Evolutionary conservation across 768 basidiomycete species (phyloP).

Genomic region (Boletus rufocinnamomeus): DNA sequence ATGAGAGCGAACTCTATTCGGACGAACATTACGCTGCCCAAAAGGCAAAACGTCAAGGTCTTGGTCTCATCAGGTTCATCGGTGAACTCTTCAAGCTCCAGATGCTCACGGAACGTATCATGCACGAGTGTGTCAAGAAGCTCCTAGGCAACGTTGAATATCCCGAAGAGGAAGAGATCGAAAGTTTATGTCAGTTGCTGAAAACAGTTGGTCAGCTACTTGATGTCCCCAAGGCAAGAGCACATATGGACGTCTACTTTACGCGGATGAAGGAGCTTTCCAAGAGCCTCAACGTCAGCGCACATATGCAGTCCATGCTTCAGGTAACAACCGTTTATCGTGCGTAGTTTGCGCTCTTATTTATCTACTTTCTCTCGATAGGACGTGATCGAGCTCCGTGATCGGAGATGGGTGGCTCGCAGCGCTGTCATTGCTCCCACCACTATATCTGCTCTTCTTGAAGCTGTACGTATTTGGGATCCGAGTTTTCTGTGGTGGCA

Average conservation of each 20-base stretch:
- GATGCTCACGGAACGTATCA: slow-evolving; percentile 97
- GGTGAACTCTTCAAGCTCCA: slow-evolving; percentile 99
- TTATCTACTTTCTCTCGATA: slow-evolving; percentile 33
- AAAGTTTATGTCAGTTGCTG: slow-evolving; percentile 91
- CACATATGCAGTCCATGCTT: slow-evolving; percentile 95
- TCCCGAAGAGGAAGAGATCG: slow-evolving; percentile 97
- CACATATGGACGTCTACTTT: slow-evolving; percentile 94
- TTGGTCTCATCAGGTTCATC: slow-evolving; percentile 97
- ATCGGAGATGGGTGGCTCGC: slow-evolving; percentile 77
- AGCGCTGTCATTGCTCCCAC: slow-evolving; percentile 75
- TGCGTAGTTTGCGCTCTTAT: neutral
- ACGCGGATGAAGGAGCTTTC: slow-evolving; percentile 82
- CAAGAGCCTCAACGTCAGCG: slow-evolving; percentile 71
- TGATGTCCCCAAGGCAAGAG: slow-evolving; percentile 78
- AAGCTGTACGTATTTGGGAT: slow-evolving; percentile 57
- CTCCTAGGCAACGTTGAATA: slow-evolving; percentile 90
- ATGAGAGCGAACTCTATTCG: slow-evolving; percentile 77
- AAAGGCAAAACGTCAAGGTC: slow-evolving; percentile 96
- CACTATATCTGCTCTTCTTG: slow-evolving; percentile 88
- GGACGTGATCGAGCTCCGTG: slow-evolving; percentile 91
- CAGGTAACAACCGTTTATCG: slow-evolving; percentile 57
- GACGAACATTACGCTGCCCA: slow-evolving; percentile 96
- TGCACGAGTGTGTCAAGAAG: slow-evolving; percentile 98
- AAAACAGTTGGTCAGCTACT: slow-evolving; percentile 84
- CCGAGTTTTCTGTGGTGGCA: neutral